These are phyloP conservation scores for Tardiomyces depauwii DNA, from an alignment of 1,139 yeast genomes.

Conservation along the genomic window DNA sequence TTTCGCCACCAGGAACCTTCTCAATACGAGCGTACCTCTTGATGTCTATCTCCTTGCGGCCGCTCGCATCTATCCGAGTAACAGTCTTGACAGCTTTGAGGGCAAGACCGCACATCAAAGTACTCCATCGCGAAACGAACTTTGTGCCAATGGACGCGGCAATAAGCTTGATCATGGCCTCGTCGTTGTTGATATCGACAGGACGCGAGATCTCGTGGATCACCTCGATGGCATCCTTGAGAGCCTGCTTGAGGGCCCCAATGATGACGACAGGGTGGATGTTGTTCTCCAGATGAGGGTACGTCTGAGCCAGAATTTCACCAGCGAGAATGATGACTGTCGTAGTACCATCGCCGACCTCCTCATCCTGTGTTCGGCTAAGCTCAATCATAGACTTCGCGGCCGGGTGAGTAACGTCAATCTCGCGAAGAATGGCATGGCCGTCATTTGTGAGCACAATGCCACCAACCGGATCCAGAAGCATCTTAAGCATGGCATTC, in stretches of 20 bases:
- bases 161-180: conserved; percentile 78
- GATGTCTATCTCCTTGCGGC: conserved; percentile 75
- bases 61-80: conserved; percentile 42
- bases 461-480: conserved; percentile 98
- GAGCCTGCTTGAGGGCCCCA: conserved; percentile 86
- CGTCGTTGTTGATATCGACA: conserved; percentile 74
- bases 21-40: conserved; percentile 91
- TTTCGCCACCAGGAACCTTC: conserved; percentile 96
- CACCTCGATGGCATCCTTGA: conserved; percentile 80
- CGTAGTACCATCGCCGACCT: conserved; percentile 98
- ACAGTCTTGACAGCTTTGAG: conserved; percentile 84
- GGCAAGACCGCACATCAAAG: conserved; percentile 82
- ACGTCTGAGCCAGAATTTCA: conserved; percentile 89
- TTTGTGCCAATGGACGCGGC: conserved; percentile 94
- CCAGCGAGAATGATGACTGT: conserved; percentile 89
- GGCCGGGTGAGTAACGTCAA: conserved; percentile 98
- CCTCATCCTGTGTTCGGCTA: conserved; percentile 96
- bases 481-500: conserved; percentile 97
- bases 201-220: conserved; percentile 78
- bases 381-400: conserved; percentile 98
- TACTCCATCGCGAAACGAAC: conserved; percentile 85
- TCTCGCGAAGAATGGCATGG: conserved; percentile 90
- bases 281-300: conserved; percentile 84
- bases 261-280: conserved; percentile 96
- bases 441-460: conserved; percentile 97